Evolutionary conservation across 345 rosid species (phyloP).

Genomic region (Rubroshorea leprosula): DNA sequence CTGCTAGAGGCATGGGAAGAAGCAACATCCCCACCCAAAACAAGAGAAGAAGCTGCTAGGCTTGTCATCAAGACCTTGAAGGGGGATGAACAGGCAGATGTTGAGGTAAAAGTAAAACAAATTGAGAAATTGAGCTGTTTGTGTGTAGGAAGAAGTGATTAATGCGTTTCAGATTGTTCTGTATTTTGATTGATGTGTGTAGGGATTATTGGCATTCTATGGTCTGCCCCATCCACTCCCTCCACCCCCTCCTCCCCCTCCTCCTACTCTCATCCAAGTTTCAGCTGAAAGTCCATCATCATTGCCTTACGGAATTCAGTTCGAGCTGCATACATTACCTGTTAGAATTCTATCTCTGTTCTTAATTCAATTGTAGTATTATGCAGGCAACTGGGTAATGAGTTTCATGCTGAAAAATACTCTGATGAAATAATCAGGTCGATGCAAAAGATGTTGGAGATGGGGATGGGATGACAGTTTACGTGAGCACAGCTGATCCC

Average conservation of each 20-base stretch:
- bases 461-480: slow-evolving; percentile 75
- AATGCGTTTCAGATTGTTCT: not conserved
- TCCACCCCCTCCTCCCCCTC: too few relatives aligned
- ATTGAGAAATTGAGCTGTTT: too few relatives aligned
- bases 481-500: slow-evolving; percentile 52
- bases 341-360: slow-evolving; percentile 24
- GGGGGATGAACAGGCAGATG: slow-evolving; percentile 66
- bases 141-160: not conserved
- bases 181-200: not conserved
- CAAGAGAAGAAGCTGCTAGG: slow-evolving; percentile 63
- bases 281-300: slow-evolving; percentile 37
- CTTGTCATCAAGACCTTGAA: slow-evolving; percentile 53
- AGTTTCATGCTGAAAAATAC: too few relatives aligned
- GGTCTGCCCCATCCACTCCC: too few relatives aligned
- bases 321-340: slow-evolving; percentile 68
- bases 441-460: slow-evolving; percentile 68
- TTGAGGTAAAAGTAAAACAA: slow-evolving; percentile 51
- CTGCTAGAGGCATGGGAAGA: slow-evolving; percentile 74
- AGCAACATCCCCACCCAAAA: slow-evolving; percentile 60
- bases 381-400: too few relatives aligned
- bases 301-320: slow-evolving; percentile 44
- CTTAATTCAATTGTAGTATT: not conserved
- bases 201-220: slow-evolving; percentile 33
- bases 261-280: slow-evolving; percentile 24
- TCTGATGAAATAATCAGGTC: slow-evolving; percentile 56